phyloP scores from a whole-genome alignment of 2,329 filamentous ascomycete genomes.

The Sclerotinia nivalis region DNA sequence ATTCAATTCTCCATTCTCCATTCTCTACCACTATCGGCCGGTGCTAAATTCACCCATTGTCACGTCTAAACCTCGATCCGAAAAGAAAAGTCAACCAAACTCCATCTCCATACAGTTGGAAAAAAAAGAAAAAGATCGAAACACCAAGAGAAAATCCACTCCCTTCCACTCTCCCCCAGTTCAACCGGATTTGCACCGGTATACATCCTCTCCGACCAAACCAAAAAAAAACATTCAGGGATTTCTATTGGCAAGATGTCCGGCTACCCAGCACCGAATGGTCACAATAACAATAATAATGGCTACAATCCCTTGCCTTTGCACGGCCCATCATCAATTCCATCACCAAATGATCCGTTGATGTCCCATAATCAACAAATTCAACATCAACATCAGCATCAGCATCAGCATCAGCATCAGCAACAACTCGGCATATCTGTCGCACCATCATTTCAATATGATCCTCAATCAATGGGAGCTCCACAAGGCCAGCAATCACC shows the following conservation, averaged over 20 bases:
- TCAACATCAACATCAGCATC: constrained; percentile 21
- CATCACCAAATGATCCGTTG: constrained; percentile 21
- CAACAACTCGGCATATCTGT: constrained; percentile 23
- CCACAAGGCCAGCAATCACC: constrained; percentile 28
- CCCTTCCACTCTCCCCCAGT: background rate
- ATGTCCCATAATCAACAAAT: constrained; percentile 22
- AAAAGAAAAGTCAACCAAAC: background rate
- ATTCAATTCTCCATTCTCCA: background rate
- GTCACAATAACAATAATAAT: constrained; percentile 21
- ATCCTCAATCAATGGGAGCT: constrained; percentile 23
- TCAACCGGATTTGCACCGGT: constrained; percentile 24
- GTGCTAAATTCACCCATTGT: background rate
- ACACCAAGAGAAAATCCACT: constrained; percentile 9
- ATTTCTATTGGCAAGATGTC: constrained; percentile 23
- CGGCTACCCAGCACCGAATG: constrained; percentile 20
- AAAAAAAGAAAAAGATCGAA: background rate
- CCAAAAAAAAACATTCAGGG: constrained; percentile 1
- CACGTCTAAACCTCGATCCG: constrained; percentile 5
- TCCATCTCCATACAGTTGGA: background rate
- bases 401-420: constrained; percentile 25
- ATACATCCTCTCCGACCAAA: constrained; percentile 13
- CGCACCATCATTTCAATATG: constrained; percentile 23
- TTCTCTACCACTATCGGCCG: background rate
- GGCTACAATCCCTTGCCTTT: constrained; percentile 17
- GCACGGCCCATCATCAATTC: constrained; percentile 23